phyloP scores from a whole-genome alignment of 2,329 filamentous ascomycete species.

The Pseudogymnoascus sp. region DNA sequence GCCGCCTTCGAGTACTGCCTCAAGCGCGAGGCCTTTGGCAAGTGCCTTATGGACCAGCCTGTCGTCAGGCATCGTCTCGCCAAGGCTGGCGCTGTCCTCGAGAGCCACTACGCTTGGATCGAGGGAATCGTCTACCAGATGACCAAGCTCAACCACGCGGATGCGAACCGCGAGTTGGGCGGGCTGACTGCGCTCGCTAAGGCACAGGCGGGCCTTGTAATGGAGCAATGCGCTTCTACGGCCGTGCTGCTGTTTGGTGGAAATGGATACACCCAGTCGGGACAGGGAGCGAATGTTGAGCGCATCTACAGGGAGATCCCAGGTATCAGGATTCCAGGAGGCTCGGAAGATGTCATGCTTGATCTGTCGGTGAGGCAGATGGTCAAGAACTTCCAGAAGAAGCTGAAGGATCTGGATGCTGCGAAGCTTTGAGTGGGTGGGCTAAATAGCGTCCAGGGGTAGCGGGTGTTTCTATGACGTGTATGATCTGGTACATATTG shows the following conservation, averaged over 20 bases:
- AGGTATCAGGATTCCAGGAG: slow-evolving; percentile 56
- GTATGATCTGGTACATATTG: neutral
- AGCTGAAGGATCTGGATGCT: slow-evolving; percentile 45
- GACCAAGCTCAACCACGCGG: slow-evolving; percentile 50
- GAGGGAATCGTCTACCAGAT: slow-evolving; percentile 65
- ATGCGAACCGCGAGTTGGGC: slow-evolving; percentile 57
- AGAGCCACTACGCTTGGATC: slow-evolving; percentile 65
- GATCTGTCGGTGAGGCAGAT: slow-evolving; percentile 60
- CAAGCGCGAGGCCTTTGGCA: slow-evolving; percentile 61
- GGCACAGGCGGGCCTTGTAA: slow-evolving; percentile 63
- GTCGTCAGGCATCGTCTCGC: slow-evolving; percentile 66
- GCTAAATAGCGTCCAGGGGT: neutral
- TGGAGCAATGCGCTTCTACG: slow-evolving; percentile 57
- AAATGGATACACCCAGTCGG: slow-evolving; percentile 62
- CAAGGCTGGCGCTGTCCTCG: slow-evolving; percentile 60
- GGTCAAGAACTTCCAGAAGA: slow-evolving; percentile 59
- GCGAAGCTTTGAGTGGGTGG: slow-evolving; percentile 14
- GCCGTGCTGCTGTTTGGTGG: slow-evolving; percentile 67
- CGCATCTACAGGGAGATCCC: slow-evolving; percentile 61
- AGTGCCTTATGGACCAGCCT: slow-evolving; percentile 64
- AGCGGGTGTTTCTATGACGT: neutral
- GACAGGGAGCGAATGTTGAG: slow-evolving; percentile 65
- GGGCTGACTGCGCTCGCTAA: slow-evolving; percentile 67
- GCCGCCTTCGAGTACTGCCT: slow-evolving; percentile 56
- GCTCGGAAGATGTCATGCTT: slow-evolving; percentile 65